Percentiles rank a stretch among this genome's conserved stretches.
phyloP scores from a whole-genome alignment of 2,329 filamentous ascomycete genomes.

The Pyricularia sp. region DNA sequence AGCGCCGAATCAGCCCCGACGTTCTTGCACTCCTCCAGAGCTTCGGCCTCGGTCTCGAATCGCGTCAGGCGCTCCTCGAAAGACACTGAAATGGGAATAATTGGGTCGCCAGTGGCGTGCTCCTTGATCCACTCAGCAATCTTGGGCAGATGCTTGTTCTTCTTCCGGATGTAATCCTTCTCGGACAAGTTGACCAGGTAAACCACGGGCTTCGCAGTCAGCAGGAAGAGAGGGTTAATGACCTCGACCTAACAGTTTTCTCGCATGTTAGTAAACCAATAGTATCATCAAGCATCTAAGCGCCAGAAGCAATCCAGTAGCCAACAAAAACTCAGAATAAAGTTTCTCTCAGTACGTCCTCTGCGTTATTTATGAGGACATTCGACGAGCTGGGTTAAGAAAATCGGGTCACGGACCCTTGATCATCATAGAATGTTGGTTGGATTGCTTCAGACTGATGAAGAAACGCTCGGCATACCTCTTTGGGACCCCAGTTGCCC shows the following conservation, averaged over 20 bases:
- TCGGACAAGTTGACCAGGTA: conserved; percentile 96
- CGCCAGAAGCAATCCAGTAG: not conserved
- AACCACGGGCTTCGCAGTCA: conserved; percentile 93
- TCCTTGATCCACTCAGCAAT: conserved; percentile 93
- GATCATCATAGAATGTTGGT: conserved; percentile 68
- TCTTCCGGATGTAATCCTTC: conserved; percentile 93
- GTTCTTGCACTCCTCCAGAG: conserved; percentile 75
- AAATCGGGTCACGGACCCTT: conserved; percentile 91
- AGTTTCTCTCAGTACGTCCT: conserved; percentile 80
- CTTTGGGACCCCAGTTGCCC: conserved; percentile 79
- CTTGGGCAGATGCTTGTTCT: conserved; percentile 97
- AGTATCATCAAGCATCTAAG: not conserved
- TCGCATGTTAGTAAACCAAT: not conserved
- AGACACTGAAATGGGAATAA: conserved; percentile 84
- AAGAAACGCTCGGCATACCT: conserved; percentile 37
- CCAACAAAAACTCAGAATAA: conserved; percentile 44
- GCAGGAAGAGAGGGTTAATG: conserved; percentile 91
- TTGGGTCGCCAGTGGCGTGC: conserved; percentile 73
- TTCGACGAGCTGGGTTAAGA: conserved; percentile 99
- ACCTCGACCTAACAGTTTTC: conserved; percentile 63
- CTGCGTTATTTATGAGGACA: conserved; percentile 61
- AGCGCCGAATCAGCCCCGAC: conserved; percentile 77
- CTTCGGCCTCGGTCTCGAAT: conserved; percentile 66
- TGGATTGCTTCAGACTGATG: conserved; percentile 1
- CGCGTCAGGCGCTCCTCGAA: conserved; percentile 85